A percentile compares a stretch with the other conserved stretches of the same genome.
Conservation (phyloP, 2,329 filamentous ascomycete species). For the Aspergillus hiratsukae region DNA sequence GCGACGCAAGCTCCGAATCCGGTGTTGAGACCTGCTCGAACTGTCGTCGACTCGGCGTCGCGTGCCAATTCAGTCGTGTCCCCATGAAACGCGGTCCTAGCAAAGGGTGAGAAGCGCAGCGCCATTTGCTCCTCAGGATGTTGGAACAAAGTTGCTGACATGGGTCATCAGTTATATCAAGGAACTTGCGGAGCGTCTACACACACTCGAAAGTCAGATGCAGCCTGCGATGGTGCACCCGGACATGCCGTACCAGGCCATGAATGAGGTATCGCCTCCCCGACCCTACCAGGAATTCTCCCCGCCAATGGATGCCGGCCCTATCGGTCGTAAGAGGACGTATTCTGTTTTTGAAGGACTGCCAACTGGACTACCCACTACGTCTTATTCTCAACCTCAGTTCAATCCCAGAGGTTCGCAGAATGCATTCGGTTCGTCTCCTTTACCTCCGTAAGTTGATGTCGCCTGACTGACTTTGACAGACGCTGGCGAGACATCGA, state of each 20-base stretch:
- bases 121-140: not conserved
- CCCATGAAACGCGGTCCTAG: slow-evolving; percentile 85
- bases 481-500: slow-evolving; percentile 25
- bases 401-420: slow-evolving; percentile 34
- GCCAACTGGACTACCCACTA: slow-evolving; percentile 38
- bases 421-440: slow-evolving; percentile 30
- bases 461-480: slow-evolving; percentile 8
- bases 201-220: slow-evolving; percentile 76
- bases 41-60: slow-evolving; percentile 70
- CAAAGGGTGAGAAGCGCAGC: slow-evolving; percentile 60
- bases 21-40: slow-evolving; percentile 73
- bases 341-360: slow-evolving; percentile 48
- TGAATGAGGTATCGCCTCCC: slow-evolving; percentile 40
- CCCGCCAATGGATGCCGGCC: slow-evolving; percentile 44
- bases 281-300: slow-evolving; percentile 51
- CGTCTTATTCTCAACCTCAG: slow-evolving; percentile 38
- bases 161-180: slow-evolving; percentile 68
- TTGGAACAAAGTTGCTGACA: slow-evolving; percentile 16
- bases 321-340: slow-evolving; percentile 44
- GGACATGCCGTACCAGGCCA: slow-evolving; percentile 41
- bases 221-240: slow-evolving; percentile 37
- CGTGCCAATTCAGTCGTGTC: slow-evolving; percentile 79
- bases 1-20: slow-evolving; percentile 72
- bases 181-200: slow-evolving; percentile 78
- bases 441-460: not conserved